These are phyloP conservation scores for Takashimella tepidaria DNA, from an alignment of 1,284 basidiomycete species.

Conservation along the genomic window DNA sequence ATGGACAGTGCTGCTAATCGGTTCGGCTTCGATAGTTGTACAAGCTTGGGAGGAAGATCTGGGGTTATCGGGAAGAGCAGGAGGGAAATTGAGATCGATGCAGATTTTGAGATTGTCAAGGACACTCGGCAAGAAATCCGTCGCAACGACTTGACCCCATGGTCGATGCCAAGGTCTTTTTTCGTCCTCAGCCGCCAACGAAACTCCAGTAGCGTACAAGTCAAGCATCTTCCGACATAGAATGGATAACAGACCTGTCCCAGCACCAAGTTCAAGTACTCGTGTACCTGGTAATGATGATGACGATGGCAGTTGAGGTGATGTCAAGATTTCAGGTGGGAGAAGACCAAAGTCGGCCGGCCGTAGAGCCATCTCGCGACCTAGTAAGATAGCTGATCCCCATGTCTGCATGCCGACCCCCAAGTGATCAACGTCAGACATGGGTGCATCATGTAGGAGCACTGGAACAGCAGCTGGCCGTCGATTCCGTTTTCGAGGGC, in stretches of 20 bases:
- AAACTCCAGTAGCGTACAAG: constrained; percentile 23
- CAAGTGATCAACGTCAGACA: constrained; percentile 59
- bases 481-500: constrained; percentile 9
- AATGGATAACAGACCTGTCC: constrained; percentile 73
- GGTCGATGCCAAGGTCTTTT: no score
- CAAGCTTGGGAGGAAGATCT: constrained; percentile 59
- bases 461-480: constrained; percentile 44
- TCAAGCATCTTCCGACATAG: constrained; percentile 59
- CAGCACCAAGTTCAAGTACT: constrained; percentile 77
- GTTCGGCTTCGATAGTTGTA: constrained; percentile 20
- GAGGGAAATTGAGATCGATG: constrained; percentile 57
- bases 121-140: constrained; percentile 72
- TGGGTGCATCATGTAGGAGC: constrained; percentile 64
- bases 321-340: not conserved
- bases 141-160: constrained; percentile 56
- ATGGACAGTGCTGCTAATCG: not conserved
- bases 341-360: constrained; percentile 49
- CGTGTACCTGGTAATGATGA: constrained; percentile 40
- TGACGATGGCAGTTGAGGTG: not conserved
- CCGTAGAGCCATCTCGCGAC: constrained; percentile 64
- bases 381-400: constrained; percentile 78
- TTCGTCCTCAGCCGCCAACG: not conserved
- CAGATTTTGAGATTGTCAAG: constrained; percentile 68
- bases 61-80: constrained; percentile 55
- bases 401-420: constrained; percentile 86